Evolutionary conservation across 2,329 filamentous ascomycete species (phyloP).

Genomic region (Nemania sp.): DNA sequence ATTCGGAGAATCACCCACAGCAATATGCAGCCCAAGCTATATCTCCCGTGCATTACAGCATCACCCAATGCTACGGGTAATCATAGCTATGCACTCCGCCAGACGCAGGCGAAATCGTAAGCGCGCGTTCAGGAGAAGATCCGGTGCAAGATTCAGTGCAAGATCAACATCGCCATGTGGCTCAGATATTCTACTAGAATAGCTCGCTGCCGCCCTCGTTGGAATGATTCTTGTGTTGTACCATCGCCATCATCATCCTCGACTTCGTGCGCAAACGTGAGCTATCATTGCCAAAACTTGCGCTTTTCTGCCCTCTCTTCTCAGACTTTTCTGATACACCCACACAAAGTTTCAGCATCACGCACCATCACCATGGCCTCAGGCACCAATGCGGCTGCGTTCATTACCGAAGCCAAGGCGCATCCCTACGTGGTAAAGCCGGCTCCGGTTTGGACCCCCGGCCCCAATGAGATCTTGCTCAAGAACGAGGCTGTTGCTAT

Average conservation of each 20-base stretch:
- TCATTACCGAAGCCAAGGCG: constrained; percentile 29
- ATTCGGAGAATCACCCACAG: constrained; percentile 9
- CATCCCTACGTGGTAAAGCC: constrained; percentile 29
- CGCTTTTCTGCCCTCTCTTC: background rate
- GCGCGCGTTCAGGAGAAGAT: background rate
- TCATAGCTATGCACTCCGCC: background rate
- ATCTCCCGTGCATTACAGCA: background rate
- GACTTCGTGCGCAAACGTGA: background rate
- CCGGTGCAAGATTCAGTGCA: background rate
- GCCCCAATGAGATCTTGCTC: constrained; percentile 34
- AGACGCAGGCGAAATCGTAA: background rate
- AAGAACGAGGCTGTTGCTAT: constrained; percentile 38
- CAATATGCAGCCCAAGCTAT: background rate
- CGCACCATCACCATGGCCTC: constrained; percentile 15
- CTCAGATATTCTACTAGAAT: constrained; percentile 6
- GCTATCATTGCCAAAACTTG: background rate
- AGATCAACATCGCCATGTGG: constrained; percentile 6
- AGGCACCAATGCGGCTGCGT: constrained; percentile 28
- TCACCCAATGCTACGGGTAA: background rate
- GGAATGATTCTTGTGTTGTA: background rate
- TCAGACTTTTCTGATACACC: background rate
- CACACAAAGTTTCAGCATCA: background rate
- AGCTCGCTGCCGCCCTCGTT: background rate
- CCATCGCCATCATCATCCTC: background rate
- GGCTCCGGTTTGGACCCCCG: constrained; percentile 28